These are phyloP conservation scores for Mycena sp. DNA, from an alignment of 1,284 basidiomycete genomes.

Conservation along the genomic window DNA sequence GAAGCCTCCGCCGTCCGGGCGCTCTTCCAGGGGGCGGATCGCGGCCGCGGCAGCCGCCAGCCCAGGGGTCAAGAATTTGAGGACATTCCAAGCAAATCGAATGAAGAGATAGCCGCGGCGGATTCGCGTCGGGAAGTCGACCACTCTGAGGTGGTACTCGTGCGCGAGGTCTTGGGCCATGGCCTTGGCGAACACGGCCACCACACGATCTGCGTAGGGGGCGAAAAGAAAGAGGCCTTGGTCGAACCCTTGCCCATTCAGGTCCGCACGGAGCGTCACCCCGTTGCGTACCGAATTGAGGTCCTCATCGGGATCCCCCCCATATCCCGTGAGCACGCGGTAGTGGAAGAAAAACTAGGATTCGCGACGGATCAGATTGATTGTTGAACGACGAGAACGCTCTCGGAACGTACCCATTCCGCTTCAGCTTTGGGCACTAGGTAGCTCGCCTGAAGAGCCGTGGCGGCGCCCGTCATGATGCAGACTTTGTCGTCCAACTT, in stretches of 20 bases:
- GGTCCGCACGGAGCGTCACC: neutral
- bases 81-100: no score
- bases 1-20: neutral
- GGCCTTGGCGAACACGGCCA: neutral
- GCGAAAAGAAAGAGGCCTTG: neutral
- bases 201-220: neutral
- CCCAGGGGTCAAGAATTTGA: neutral
- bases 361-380: neutral
- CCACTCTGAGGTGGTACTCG: neutral
- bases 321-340: neutral
- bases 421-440: neutral
- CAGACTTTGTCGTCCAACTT: neutral
- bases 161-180: neutral
- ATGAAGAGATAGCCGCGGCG: neutral
- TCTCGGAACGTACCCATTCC: neutral
- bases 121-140: neutral
- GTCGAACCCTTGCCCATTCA: neutral
- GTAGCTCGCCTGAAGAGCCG: neutral
- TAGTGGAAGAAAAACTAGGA: no score
- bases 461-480: slow-evolving; percentile 1
- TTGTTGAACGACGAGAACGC: neutral
- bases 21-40: neutral
- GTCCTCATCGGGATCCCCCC: neutral
- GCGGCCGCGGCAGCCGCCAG: neutral
- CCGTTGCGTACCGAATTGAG: neutral